Evolutionary conservation across 805 yeast genomes (phyloP), one percentile per base, ranked within the genome.

Genomic region (Kuraishia piskuri): DNA sequence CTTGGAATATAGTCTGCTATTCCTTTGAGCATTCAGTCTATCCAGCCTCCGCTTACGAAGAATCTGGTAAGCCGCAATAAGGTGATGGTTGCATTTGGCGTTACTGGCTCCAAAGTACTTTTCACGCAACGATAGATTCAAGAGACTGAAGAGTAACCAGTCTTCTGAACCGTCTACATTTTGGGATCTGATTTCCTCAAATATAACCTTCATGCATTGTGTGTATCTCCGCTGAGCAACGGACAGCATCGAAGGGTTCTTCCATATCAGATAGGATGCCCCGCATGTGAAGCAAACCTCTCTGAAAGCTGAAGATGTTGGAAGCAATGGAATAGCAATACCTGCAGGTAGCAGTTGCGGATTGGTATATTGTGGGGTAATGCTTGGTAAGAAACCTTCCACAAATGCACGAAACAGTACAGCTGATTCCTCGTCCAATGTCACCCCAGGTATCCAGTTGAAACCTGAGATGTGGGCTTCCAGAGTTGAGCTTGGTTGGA

Each of bases 71-170:
- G 72, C 68, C 48, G 68, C 65, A 8, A 59, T 62, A 44, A 73
- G 57, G 54, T 66, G 73, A 21, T 59, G 56, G 21, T 67, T 66
- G 53, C 70, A 63, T n/a, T 68, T 61, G 26, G 61, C 21, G 58
- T 65, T 45, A 57, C 55, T 48, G 59, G 66, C 22, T 55, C 63
- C 56, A 59, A 66, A 20, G 62, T 65, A 59, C 51, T 70, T 68
- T 36, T 73, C 69, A 12, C 76, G 63, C 3, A 68, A 56, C 53
- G 77, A 70, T 46, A 76, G 55, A 47, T 68, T 56, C 50, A 72
- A 71, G n/a, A 71, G 68, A 2, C 76, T 72, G n/a, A 72, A 70
- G 31, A 71, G 58, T 2, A 73, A 55, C 81, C 80, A 76, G 23
- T 67, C 65, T 36, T 66, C 69, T 7, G 65, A 62, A 7, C 59